Conservation (phyloP, 2,329 filamentous ascomycete genomes). For the Aspergillus sp. region DNA sequence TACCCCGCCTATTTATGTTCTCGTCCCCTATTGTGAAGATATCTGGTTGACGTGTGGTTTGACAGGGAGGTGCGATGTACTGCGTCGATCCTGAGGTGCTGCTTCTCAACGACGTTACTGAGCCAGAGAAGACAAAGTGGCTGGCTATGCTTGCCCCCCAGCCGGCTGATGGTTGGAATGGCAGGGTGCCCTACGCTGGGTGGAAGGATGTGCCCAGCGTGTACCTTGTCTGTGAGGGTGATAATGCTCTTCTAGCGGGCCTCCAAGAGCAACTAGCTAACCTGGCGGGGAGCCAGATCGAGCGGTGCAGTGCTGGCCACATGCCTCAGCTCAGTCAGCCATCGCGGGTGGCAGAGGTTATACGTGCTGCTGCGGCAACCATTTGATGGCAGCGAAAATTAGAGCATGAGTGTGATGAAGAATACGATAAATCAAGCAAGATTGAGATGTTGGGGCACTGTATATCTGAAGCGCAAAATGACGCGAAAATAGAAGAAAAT, state of each 20-base stretch:
- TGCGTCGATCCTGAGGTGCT: not conserved
- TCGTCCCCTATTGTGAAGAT: too few relatives aligned
- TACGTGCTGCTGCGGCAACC: not conserved
- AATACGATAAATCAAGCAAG: not conserved
- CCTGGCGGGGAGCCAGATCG: not conserved
- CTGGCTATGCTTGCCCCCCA: not conserved
- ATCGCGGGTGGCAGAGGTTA: constrained; percentile 1
- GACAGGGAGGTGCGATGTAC: constrained; percentile 2
- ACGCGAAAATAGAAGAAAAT: not conserved
- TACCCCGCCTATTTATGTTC: not conserved
- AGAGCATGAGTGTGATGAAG: not conserved
- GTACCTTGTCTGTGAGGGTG: constrained; percentile 2
- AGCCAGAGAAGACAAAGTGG: not conserved
- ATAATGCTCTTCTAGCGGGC: not conserved
- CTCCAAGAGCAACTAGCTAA: constrained; percentile 8
- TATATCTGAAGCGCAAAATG: not conserved
- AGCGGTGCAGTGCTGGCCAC: not conserved
- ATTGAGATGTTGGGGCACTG: not conserved
- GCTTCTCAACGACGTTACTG: not conserved
- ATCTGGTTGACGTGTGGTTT: too few relatives aligned
- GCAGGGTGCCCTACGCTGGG: not conserved
- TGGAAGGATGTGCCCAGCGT: constrained; percentile 8
- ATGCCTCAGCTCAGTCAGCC: constrained; percentile 8
- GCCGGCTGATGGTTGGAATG: constrained; percentile 5
- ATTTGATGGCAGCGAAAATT: not conserved